A percentile compares a stretch with the other conserved stretches of the same genome.
These are phyloP conservation scores for Quercus agrifolia DNA, from an alignment of 306 rosid species.

Conservation along the genomic window DNA sequence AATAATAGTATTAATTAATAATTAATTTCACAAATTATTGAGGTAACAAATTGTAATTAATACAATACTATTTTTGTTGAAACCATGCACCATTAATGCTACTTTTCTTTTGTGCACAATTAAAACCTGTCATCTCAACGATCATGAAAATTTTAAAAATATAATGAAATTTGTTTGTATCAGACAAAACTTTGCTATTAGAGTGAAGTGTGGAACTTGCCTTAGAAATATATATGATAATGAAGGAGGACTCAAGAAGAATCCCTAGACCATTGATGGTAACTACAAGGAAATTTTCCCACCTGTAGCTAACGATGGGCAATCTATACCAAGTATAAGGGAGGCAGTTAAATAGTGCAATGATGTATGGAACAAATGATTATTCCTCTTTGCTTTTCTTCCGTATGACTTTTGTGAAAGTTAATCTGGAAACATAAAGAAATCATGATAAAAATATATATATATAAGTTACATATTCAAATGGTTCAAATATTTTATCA, in stretches of 20 bases:
- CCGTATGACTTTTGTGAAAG: conserved; percentile 63
- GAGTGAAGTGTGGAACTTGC: conserved; percentile 11
- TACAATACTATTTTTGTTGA: no score
- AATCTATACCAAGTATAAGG: conserved; percentile 68
- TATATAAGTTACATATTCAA: background rate
- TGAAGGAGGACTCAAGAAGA: conserved; percentile 57
- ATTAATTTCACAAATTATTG: no score
- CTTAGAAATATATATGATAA: conserved; percentile 72
- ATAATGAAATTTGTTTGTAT: no score
- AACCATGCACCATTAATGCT: no score
- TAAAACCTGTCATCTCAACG: rapidly evolving
- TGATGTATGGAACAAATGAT: conserved; percentile 70
- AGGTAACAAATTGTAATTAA: no score
- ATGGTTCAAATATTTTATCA: no score
- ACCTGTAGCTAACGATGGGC: conserved; percentile 59
- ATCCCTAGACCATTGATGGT: conserved; percentile 65
- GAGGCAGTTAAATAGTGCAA: conserved; percentile 63
- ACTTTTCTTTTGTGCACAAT: no score
- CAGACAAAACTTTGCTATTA: background rate
- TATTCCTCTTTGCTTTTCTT: conserved; percentile 76
- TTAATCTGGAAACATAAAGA: conserved; percentile 30
- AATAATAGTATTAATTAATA: no score
- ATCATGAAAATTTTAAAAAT: no score
- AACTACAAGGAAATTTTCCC: conserved; percentile 72
- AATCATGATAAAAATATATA: background rate